Evolutionary conservation across 2,329 filamentous ascomycete species (phyloP).

Genomic region (Talaromyces sp.): DNA sequence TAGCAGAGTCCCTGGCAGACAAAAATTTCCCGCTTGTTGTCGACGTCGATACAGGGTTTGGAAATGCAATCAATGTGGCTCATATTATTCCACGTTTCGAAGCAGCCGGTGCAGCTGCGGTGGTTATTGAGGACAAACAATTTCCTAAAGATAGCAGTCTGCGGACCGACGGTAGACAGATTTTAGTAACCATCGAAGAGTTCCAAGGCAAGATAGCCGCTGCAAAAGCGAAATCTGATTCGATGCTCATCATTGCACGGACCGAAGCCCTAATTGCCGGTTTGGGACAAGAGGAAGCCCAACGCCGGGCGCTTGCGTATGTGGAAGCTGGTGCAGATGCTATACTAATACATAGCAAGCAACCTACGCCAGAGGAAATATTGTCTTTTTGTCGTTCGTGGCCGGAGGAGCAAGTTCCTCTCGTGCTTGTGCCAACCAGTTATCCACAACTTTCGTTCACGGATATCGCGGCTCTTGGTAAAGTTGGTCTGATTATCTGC

Average conservation of each 20-base stretch:
- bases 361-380: not conserved
- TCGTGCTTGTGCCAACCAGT: not conserved
- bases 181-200: not conserved
- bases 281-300: not conserved
- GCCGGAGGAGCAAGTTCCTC: not conserved
- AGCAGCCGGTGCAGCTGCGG: not conserved
- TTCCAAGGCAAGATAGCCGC: not conserved
- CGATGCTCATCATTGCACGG: not conserved
- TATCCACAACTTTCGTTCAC: not conserved
- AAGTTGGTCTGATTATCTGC: not conserved
- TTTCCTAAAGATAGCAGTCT: not conserved
- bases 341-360: not conserved
- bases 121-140: not conserved
- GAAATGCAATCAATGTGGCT: not conserved
- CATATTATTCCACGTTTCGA: not conserved
- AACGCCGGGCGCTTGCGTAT: not conserved
- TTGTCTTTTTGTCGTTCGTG: not conserved
- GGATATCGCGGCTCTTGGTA: not conserved
- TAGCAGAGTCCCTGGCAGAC: not conserved
- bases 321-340: not conserved
- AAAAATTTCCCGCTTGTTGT: not conserved
- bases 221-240: not conserved
- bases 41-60: not conserved
- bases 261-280: conserved; percentile 2
- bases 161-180: not conserved